Percentiles rank a stretch among this genome's conserved stretches.
phyloP scores from a whole-genome alignment of 2,329 filamentous ascomycete genomes.

The Knufia petricola region DNA sequence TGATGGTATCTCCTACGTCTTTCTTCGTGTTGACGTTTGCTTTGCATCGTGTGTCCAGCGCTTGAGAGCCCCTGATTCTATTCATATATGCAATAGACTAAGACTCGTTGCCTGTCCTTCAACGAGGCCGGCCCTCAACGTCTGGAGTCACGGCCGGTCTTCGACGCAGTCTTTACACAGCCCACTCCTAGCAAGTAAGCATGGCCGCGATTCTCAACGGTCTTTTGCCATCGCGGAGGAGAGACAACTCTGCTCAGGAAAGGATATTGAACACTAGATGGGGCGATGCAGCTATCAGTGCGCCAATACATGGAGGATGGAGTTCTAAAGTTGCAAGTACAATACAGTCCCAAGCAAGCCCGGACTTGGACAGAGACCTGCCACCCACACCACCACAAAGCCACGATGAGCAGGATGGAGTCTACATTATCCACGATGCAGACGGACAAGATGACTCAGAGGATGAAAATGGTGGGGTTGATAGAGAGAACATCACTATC shows the following conservation, averaged over 20 bases:
- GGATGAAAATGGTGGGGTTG: background rate
- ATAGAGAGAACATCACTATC: slow-evolving; percentile 5
- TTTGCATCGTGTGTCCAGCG: background rate
- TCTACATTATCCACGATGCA: slow-evolving; percentile 2
- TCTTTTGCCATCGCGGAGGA: slow-evolving; percentile 5
- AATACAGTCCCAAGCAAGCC: background rate
- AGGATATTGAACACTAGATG: slow-evolving; percentile 29
- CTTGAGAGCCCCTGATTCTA: slow-evolving; percentile 3
- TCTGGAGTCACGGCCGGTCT: background rate
- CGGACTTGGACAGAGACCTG: slow-evolving; percentile 4
- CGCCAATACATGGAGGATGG: slow-evolving; percentile 35
- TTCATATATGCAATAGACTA: slow-evolving; percentile 6
- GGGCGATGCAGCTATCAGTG: slow-evolving; percentile 33
- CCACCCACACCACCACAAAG: slow-evolving; percentile 6
- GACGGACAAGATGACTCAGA: slow-evolving; percentile 1
- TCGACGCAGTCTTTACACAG: background rate
- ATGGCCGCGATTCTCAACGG: slow-evolving; percentile 9
- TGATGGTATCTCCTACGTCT: background rate
- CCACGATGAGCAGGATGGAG: background rate
- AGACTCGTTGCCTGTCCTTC: background rate
- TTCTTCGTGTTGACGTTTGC: background rate
- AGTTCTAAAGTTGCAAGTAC: slow-evolving; percentile 14
- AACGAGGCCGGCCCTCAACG: background rate
- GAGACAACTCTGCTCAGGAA: background rate
- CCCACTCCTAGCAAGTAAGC: background rate